Base-by-base conservation (phyloP, 345 rosid genomes). In the Gossypium raimondii region DNA sequence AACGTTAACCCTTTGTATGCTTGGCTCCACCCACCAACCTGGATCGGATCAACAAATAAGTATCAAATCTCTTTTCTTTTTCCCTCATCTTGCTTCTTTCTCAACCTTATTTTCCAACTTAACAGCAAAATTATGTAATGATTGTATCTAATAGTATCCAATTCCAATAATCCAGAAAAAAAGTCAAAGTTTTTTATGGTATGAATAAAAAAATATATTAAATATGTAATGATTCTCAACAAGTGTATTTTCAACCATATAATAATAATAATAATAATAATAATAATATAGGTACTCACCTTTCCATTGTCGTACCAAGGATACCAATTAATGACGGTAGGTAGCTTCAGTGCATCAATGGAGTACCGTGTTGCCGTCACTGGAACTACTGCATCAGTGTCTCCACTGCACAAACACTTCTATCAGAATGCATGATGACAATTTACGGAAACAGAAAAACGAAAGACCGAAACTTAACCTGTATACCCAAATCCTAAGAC, bases 1-100 rank as follows among this genome's bases (percentile, higher is more conserved):
- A 92, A 76, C 10, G 97, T 89, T 78, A 94, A 84, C 50, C 98
- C 97, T 82, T 80, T 74, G 82, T 92, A 94, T 45, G 82, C 90
- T 87, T 94, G 98, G 90, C 97, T 90, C 97, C 98, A 94, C 11
- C 98, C 97, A 14, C 95, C 98, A 73, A 90, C 97, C 98, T 94
- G 27, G 61, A 57, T 57, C 29, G 13, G 61, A 57, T 57, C 61
- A 57, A 57, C 61, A 57, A 57, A 20, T 3, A 57, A 57, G 16
- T 17, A 50, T 5, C 16, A 50, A 50, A 50, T 1, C 53, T 12
- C 16, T 50, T 50, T 50, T 50, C 48, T 0, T 38, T 7, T 63
- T 38, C 43, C 48, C 38, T 34, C 12, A 38, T 73, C 9, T 60
- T 25, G n/a, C 4, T 20, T 5, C n/a, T 12, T 24, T 67, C 25